These are phyloP conservation scores for Diaporthe citriasiana DNA, from an alignment of 2,329 filamentous ascomycete genomes.

Conservation along the genomic window DNA sequence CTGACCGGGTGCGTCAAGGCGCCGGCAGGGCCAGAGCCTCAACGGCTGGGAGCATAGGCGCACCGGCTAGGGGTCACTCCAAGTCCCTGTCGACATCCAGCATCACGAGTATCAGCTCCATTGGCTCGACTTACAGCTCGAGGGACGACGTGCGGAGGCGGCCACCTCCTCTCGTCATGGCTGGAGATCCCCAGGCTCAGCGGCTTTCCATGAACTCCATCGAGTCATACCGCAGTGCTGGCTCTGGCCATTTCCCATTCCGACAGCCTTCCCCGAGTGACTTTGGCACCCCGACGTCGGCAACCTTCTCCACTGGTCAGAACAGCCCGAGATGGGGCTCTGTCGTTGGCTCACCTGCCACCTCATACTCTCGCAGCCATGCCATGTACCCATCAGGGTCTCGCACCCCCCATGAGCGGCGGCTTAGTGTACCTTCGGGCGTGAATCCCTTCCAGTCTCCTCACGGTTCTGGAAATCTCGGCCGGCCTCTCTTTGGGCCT, in stretches of 20 bases:
- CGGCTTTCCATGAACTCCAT: constrained; percentile 75
- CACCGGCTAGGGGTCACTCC: constrained; percentile 82
- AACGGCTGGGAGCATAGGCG: constrained; percentile 80
- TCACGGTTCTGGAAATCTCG: constrained; percentile 62
- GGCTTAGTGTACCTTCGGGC: constrained; percentile 85
- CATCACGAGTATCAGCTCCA: constrained; percentile 80
- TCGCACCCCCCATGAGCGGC: constrained; percentile 75
- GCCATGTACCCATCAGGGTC: constrained; percentile 78
- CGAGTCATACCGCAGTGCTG: constrained; percentile 76
- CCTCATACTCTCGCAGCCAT: constrained; percentile 76
- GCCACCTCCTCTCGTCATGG: constrained; percentile 87
- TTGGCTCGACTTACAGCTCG: constrained; percentile 75
- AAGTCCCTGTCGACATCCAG: constrained; percentile 90
- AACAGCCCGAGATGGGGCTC: constrained; percentile 83
- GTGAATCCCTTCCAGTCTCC: constrained; percentile 81
- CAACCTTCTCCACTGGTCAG: constrained; percentile 82
- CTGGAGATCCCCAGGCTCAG: constrained; percentile 76
- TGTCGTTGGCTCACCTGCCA: constrained; percentile 78
- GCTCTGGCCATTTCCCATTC: constrained; percentile 76
- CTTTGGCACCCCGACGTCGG: constrained; percentile 86
- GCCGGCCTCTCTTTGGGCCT: constrained; percentile 68
- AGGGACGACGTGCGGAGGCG: constrained; percentile 77
- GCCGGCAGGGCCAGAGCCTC: constrained; percentile 81
- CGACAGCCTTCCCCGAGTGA: constrained; percentile 78
- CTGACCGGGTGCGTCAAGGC: constrained; percentile 83